Base-by-base conservation (phyloP, 1,284 basidiomycete genomes). In the Lentinus polychrous region DNA sequence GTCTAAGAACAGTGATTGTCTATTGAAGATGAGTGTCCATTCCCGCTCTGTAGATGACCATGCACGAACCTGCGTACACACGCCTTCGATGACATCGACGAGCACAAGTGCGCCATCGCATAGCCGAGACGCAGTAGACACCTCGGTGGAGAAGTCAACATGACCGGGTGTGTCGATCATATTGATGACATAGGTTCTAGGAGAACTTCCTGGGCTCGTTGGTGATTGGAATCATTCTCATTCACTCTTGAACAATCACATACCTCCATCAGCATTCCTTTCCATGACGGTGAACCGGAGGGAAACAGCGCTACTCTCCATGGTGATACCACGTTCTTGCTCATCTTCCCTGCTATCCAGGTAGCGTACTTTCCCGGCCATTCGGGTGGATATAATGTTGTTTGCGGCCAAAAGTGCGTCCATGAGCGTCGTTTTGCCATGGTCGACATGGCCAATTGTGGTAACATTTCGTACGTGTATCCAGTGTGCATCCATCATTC, bases 151-250 rank as follows among this genome's bases (percentile, higher is more conserved):
- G 58, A 99, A 99, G 68, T 99, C 96, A 37, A 99, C 94, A 69
- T 99, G 96, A 2, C 96, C 96, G 2, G 96, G 96, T 0, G 96
- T 99, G 66, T 99, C 96, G 58, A 99, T 95, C 75, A 99, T 87
- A 65, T 98, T 98, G 56, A 94, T 78, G 48, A 83, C 76, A 66
- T 86, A 94, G 17, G 79, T 83, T 66, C 75, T 80, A 49, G 72
- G 66, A 53, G 67, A 63, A 65, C 68, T 73, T 66, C 67, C 79
- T 84, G 61, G 59, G 60, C 55, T 61, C 53, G 60, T 69, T 51
- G 55, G 60, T 71, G n/a, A n/a, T n/a, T n/a, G n/a, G n/a, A 58
- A 66, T 15, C 15, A n/a, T 20, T 45, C 12, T 18, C 24, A 2
- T 4, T 2, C 12, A 3, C 8, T 3, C 2, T 18, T 14, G 27